Percentiles rank a stretch among this genome's conserved stretches.
Conservation (phyloP, 2,329 filamentous ascomycete genomes). For the Botrytis fabae region DNA sequence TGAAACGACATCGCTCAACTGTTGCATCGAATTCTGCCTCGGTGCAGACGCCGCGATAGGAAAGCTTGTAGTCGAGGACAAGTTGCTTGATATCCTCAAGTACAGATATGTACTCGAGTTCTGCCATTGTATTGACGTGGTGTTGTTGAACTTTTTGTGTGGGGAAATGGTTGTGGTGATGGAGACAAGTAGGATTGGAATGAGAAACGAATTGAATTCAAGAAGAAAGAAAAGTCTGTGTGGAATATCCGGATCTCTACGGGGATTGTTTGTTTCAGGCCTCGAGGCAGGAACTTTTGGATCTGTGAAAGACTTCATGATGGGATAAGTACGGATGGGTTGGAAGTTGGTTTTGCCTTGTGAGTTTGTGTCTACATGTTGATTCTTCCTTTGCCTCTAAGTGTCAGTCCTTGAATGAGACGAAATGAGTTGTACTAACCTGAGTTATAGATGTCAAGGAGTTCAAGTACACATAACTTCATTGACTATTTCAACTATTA, state of each 20-base stretch:
- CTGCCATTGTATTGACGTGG: background rate
- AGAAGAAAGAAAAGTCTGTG: background rate
- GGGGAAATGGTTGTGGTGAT: background rate
- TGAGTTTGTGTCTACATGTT: background rate
- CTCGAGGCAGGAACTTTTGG: background rate
- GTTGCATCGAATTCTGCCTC: background rate
- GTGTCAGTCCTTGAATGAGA: background rate
- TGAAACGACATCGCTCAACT: background rate
- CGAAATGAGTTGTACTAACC: fast-evolving
- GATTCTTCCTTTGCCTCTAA: fast-evolving
- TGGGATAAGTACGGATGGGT: background rate
- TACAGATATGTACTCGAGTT: background rate
- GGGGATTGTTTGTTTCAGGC: background rate
- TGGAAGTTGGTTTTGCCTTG: background rate
- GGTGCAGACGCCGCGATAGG: background rate
- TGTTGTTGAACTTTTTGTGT: background rate
- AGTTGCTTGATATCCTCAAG: background rate
- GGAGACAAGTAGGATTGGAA: background rate
- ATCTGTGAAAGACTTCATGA: background rate
- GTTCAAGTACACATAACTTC: background rate
- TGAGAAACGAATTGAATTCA: background rate
- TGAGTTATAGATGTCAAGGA: background rate
- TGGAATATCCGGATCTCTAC: background rate
- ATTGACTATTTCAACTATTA: background rate
- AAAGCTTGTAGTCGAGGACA: background rate